Evolutionary conservation across 2,329 filamentous ascomycete genomes (phyloP).

Genomic region (Pseudopithomyces chartarum): DNA sequence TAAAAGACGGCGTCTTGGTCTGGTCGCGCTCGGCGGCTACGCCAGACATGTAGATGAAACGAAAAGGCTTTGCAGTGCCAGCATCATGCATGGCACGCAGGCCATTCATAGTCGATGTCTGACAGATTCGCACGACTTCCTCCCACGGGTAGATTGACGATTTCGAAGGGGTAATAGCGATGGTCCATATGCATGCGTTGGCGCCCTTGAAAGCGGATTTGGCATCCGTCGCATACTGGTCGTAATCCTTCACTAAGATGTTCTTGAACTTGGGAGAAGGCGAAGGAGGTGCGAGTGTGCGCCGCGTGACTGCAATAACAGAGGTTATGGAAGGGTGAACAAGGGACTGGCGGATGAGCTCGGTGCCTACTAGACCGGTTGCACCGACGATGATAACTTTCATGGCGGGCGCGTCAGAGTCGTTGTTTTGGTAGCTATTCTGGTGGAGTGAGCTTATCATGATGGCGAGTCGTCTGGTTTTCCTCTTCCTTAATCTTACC

Average conservation of each 20-base stretch:
- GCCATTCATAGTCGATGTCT: slow-evolving; percentile 42
- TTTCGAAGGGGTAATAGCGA: slow-evolving; percentile 51
- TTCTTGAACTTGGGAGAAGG: slow-evolving; percentile 14
- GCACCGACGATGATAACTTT: slow-evolving; percentile 15
- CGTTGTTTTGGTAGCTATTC: background rate
- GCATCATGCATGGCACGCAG: slow-evolving; percentile 44
- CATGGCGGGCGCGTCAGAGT: background rate
- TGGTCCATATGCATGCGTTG: slow-evolving; percentile 29
- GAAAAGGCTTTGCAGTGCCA: slow-evolving; percentile 42
- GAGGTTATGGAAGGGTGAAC: slow-evolving; percentile 4
- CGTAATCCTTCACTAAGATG: slow-evolving; percentile 39
- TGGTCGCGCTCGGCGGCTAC: slow-evolving; percentile 51
- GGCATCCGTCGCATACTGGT: slow-evolving; percentile 29
- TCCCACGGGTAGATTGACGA: slow-evolving; percentile 37
- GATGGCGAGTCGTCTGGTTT: background rate
- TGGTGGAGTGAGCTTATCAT: background rate
- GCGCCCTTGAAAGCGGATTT: background rate
- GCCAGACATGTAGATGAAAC: slow-evolving; percentile 59
- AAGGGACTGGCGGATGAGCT: slow-evolving; percentile 11
- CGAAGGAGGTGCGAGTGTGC: background rate
- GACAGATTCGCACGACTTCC: slow-evolving; percentile 49
- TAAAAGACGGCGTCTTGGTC: slow-evolving; percentile 46
- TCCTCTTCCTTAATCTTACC: too few species aligned
- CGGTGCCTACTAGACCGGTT: slow-evolving; percentile 7
- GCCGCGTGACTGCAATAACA: slow-evolving; percentile 11